Evolutionary conservation across 176 grass and related monocot species (phyloP).

Genomic region (Paspalum notatum): DNA sequence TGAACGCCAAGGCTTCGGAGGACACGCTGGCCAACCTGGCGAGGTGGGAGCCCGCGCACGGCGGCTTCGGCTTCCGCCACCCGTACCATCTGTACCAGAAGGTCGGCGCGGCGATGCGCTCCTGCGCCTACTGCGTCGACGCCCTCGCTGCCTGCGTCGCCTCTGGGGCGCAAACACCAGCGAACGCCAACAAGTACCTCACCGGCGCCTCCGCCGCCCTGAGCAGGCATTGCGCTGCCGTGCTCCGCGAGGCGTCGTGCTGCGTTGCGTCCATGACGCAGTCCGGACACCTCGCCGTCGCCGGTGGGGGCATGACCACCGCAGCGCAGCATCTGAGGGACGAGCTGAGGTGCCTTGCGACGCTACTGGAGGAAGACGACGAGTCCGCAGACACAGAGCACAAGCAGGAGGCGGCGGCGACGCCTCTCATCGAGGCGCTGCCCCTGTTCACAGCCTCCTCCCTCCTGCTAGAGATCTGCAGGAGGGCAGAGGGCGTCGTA

Average conservation of each 20-base stretch:
- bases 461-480: slow-evolving; percentile 49
- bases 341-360: slow-evolving; percentile 45
- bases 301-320: slow-evolving; percentile 47
- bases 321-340: slow-evolving; percentile 57
- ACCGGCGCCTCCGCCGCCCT: slow-evolving; percentile 42
- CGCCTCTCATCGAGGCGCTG: slow-evolving; percentile 39
- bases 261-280: slow-evolving; percentile 54
- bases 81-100: slow-evolving; percentile 58
- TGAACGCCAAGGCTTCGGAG: slow-evolving; percentile 64
- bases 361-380: slow-evolving; percentile 26
- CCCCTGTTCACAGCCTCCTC: slow-evolving; percentile 41
- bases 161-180: slow-evolving; percentile 33
- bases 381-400: not conserved
- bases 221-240: slow-evolving; percentile 37
- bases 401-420: not conserved
- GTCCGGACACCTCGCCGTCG: slow-evolving; percentile 35
- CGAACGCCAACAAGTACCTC: slow-evolving; percentile 45
- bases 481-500: slow-evolving; percentile 37
- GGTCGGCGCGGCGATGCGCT: slow-evolving; percentile 53
- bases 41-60: slow-evolving; percentile 64
- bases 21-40: slow-evolving; percentile 73
- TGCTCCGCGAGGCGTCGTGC: slow-evolving; percentile 59
- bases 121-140: slow-evolving; percentile 70
- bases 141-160: slow-evolving; percentile 46
- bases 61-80: slow-evolving; percentile 57